Evolutionary conservation across 495 filamentous ascomycete species (phyloP), one percentile per base, ranked within the genome.

Genomic region (Amniculicola lignicola): DNA sequence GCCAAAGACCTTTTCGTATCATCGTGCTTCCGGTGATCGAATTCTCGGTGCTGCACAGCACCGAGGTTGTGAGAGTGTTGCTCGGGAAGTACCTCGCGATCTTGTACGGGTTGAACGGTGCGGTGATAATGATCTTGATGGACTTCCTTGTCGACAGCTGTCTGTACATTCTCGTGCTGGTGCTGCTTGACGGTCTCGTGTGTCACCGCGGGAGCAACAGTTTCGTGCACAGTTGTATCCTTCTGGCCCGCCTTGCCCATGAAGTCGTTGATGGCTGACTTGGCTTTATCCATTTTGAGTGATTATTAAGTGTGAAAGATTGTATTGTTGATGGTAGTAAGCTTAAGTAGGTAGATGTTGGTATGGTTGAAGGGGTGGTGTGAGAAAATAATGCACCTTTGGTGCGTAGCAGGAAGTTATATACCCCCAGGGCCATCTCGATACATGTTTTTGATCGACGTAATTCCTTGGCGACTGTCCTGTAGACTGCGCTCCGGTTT

Each of bases 151-250:
- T 87, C 77, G 50, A 85, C 67, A 18, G 79, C 82, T 3, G 78
- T 82, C 7, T 64, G 73, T 16, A 77, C 67, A 28, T 83, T 70
- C 52, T 84, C 80, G 47, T 79, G 79, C 36, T 74, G 66, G 1
- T 69, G 74, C 4, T 74, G 74, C 35, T 72, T 75, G 47, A 84
- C 64, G 6, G 70, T 73, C 63, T 85, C 81, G 37, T 82, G 71
- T 21, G 72, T 73, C 15, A 87, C 72, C 7, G 83, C 79, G 0
- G 82, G 82, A 35, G 79, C 75, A 29, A 84, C 76, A 12, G 71
- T 75, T 70, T 85, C 79, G 62, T 82, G 76, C 9, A 84, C 76
- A 11, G 80, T 83, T 16, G 81, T 85, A 62, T 83, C 78, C 58
- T 82, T 71, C 52, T 82, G 77, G 54, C 81, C 81, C 24, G 74